Evolutionary conservation across 2,329 filamentous ascomycete genomes (phyloP), one percentile per base, ranked within the genome.

Genomic region (Meredithiella fracta): DNA sequence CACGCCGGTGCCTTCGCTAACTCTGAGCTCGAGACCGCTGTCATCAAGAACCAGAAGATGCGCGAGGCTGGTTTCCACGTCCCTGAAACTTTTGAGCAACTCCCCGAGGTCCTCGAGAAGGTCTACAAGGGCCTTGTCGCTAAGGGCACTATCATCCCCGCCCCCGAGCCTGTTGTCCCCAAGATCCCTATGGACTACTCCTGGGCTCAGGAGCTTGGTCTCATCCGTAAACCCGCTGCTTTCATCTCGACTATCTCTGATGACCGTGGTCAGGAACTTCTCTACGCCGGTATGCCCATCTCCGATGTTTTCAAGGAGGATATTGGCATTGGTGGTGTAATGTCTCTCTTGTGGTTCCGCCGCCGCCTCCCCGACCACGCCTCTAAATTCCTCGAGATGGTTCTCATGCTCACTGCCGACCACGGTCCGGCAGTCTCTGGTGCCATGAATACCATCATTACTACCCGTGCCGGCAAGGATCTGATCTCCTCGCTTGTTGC

Each of bases 361-460:
- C 90, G 92, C 72, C 86, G 92, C 68, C 85, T 98, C 61, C 92
- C 92, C 61, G 77, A 85, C 67, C 97, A 96, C 70, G 92, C 92
- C 67, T 94, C 88, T 79, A 94, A 94, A 76, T 98, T 98, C 80
- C 76, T 98, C 64, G 92, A 98, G 79, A 98, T 98, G 92, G 92
- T 98, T 63, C 91, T 98, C 71, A 98, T 98, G 92, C 82, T 98
- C 68, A 98, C 92, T 68, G 92, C 92, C 65, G 92, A 98, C 69
- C 92, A 98, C 82, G 92, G 92, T 73, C 92, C 92, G 55, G 92
- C 92, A 65, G 92, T 98, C 65, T 98, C 92, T 65, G 92, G 92
- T 80, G 92, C 92, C 71, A 98, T 98, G 92, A 98, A 98, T 84
- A 98, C 92, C 70, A 98, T 98, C 71, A 97, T 98, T 70, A 98